phyloP scores from a whole-genome alignment of 306 rosid genomes.

The Hippophae rhamnoides region DNA sequence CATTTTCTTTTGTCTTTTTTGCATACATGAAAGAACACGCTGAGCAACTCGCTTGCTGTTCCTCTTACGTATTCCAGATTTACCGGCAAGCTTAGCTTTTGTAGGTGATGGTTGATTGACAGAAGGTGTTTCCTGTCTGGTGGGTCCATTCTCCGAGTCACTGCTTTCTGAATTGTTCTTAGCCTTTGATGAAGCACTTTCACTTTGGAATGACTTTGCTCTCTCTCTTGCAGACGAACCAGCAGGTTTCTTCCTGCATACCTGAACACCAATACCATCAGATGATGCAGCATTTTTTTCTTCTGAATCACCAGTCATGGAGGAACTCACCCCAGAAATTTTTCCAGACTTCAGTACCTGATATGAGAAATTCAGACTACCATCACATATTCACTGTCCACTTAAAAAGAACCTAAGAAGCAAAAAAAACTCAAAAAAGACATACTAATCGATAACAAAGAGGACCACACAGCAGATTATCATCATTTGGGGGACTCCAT shows the following conservation, averaged over 20 bases:
- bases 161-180: conserved; percentile 87
- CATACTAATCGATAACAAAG: conserved; percentile 56
- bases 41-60: conserved; percentile 98
- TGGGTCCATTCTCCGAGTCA: conserved; percentile 78
- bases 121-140: conserved; percentile 43
- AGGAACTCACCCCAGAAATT: too few species aligned
- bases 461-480: conserved; percentile 69
- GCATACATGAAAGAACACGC: conserved; percentile 79
- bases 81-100: conserved; percentile 50
- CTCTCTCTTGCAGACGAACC: conserved; percentile 46
- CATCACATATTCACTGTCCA: too few species aligned
- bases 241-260: conserved; percentile 46
- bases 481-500: conserved; percentile 57
- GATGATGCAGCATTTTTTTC: too few species aligned
- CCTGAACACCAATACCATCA: background rate
- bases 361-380: too few species aligned
- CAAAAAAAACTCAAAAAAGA: too few species aligned
- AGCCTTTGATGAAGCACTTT: conserved; percentile 91
- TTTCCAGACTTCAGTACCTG: too few species aligned
- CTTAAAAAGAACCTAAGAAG: too few species aligned
- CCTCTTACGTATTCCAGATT: conserved; percentile 57
- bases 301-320: too few species aligned
- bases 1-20: conserved; percentile 79
- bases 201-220: conserved; percentile 63
- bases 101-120: conserved; percentile 42